Conservation (phyloP, 2,329 filamentous ascomycete species). For the Beauveria caledonica region DNA sequence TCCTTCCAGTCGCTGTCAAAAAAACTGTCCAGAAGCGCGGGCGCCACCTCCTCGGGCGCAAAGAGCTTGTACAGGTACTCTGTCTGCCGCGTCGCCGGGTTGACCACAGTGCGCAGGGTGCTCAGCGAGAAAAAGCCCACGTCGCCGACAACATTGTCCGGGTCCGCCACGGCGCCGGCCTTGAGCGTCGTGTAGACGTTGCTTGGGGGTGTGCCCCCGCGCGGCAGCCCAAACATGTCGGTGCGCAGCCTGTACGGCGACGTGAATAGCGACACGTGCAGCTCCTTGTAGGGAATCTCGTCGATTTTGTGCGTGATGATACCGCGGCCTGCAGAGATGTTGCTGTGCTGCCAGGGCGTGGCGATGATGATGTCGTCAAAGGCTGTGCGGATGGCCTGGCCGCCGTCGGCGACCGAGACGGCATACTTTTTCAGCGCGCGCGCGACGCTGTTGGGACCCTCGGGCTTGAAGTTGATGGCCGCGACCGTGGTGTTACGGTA, state of each 20-base stretch:
- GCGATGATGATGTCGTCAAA: slow-evolving; percentile 83
- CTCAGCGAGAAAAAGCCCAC: slow-evolving; percentile 82
- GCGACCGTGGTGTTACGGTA: slow-evolving; percentile 61
- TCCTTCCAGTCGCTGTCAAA: slow-evolving; percentile 41
- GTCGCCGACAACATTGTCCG: slow-evolving; percentile 56
- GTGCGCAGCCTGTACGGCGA: slow-evolving; percentile 66
- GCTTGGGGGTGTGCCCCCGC: slow-evolving; percentile 54
- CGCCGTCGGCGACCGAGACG: slow-evolving; percentile 30
- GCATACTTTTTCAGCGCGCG: slow-evolving; percentile 37
- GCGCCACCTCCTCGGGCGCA: slow-evolving; percentile 44
- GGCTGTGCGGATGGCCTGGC: slow-evolving; percentile 36
- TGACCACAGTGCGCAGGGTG: slow-evolving; percentile 55
- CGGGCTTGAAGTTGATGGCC: slow-evolving; percentile 39
- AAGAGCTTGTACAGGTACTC: slow-evolving; percentile 62
- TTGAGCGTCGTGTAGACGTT: slow-evolving; percentile 77
- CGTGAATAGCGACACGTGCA: slow-evolving; percentile 86
- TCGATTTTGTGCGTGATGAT: slow-evolving; percentile 66
- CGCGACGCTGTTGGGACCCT: slow-evolving; percentile 32
- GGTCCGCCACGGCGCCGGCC: slow-evolving; percentile 41
- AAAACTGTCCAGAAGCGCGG: slow-evolving; percentile 44
- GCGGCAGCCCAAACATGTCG: slow-evolving; percentile 59
- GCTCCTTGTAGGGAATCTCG: slow-evolving; percentile 71
- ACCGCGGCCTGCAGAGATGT: slow-evolving; percentile 53
- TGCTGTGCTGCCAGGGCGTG: slow-evolving; percentile 72
- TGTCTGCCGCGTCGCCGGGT: slow-evolving; percentile 44